A percentile compares a stretch with the other conserved stretches of the same genome.
Evolutionary conservation across 2,329 filamentous ascomycete species (phyloP).

Genomic region (Davidsoniella virescens): DNA sequence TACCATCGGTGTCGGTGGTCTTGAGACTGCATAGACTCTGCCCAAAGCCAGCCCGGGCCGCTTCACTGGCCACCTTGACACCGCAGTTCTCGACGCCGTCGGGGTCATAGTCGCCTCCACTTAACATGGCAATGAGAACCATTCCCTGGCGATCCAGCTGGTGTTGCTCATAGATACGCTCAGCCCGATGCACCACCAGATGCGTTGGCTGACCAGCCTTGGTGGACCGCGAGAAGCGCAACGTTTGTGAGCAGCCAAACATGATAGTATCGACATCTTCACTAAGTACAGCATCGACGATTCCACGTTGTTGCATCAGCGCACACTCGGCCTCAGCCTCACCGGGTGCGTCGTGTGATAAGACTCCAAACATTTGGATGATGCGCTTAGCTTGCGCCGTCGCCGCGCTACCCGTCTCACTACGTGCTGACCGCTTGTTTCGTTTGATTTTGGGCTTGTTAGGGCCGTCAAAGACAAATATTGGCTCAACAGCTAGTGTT

Average conservation of each 20-base stretch:
- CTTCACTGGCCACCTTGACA: conserved; percentile 75
- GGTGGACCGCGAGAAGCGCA: conserved; percentile 39
- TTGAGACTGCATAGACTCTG: conserved; percentile 52
- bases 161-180: conserved; percentile 27
- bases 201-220: conserved; percentile 47
- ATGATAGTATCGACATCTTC: conserved; percentile 96
- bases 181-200: conserved; percentile 51
- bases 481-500: conserved; percentile 60
- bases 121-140: conserved; percentile 87
- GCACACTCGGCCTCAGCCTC: conserved; percentile 96
- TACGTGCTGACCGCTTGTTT: conserved; percentile 53
- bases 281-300: conserved; percentile 86
- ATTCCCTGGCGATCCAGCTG: conserved; percentile 73
- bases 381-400: conserved; percentile 68
- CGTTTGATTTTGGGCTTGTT: conserved; percentile 78
- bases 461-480: conserved; percentile 83
- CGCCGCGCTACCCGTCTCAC: conserved; percentile 46
- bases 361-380: conserved; percentile 71
- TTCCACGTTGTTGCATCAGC: conserved; percentile 58
- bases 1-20: conserved; percentile 38
- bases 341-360: conserved; percentile 71
- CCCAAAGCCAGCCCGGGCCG: conserved; percentile 77
- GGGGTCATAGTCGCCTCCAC: conserved; percentile 84
- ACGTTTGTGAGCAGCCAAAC: conserved; percentile 71
- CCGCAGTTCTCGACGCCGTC: conserved; percentile 80